Evolutionary conservation across 371 early-diverging fungal species (phyloP).

Genomic region (Coemansia sp.): DNA sequence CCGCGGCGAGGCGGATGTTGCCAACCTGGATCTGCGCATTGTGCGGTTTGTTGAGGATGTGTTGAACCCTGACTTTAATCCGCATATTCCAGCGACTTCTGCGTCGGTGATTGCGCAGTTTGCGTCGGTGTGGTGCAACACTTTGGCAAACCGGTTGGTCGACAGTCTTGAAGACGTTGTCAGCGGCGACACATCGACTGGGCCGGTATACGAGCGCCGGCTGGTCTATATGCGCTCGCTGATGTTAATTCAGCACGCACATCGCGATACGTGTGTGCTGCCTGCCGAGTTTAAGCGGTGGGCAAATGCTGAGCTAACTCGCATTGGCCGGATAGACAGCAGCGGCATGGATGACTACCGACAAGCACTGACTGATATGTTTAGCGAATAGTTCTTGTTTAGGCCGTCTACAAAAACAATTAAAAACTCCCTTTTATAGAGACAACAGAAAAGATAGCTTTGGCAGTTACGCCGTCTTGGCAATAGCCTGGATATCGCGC

Average conservation of each 20-base stretch:
- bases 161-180: slow-evolving; percentile 6
- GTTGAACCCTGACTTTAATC: slow-evolving; percentile 42
- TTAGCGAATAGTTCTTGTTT: not conserved
- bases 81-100: slow-evolving; percentile 3
- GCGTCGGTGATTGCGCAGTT: slow-evolving; percentile 10
- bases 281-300: slow-evolving; percentile 14
- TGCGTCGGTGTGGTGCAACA: slow-evolving; percentile 30
- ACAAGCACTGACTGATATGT: slow-evolving; percentile 7
- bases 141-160: slow-evolving; percentile 18
- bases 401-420: not conserved
- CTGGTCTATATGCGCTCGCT: slow-evolving; percentile 21
- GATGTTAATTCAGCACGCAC: slow-evolving; percentile 12
- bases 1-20: slow-evolving; percentile 7
- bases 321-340: not conserved
- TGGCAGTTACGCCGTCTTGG: slow-evolving; percentile 30
- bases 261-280: slow-evolving; percentile 15
- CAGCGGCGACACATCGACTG: not conserved
- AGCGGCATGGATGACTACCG: slow-evolving; percentile 26
- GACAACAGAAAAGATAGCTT: not conserved
- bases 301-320: slow-evolving; percentile 15
- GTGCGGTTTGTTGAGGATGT: slow-evolving; percentile 46
- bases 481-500: slow-evolving; percentile 49
- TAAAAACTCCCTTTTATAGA: not conserved
- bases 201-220: slow-evolving; percentile 10
- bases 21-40: slow-evolving; percentile 27